A percentile compares a stretch with the other conserved stretches of the same genome.
Conservation (phyloP, 176 grass and related monocot species). For the Chrysopogon serrulatus region DNA sequence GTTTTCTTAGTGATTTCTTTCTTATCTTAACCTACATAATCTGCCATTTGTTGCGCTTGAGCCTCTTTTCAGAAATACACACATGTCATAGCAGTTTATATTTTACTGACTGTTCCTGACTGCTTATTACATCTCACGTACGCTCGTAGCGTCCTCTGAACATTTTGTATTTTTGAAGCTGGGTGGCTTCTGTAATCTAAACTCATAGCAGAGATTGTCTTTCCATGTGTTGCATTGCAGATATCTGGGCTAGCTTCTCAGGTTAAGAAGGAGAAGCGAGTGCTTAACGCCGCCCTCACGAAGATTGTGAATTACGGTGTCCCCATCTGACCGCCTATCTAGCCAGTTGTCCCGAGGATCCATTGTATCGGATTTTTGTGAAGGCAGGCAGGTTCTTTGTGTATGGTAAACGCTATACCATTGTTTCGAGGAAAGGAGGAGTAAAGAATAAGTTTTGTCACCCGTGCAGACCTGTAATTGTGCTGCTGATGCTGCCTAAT, state of each 20-base stretch:
- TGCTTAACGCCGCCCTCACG: conserved; percentile 24
- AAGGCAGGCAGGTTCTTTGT: not conserved
- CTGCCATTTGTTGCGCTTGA: not conserved
- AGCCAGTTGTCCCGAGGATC: not conserved
- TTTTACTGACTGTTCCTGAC: not conserved
- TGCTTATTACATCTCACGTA: not conserved
- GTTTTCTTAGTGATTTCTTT: not conserved
- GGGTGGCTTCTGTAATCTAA: not conserved
- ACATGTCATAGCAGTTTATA: not conserved
- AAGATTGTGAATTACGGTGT: conserved; percentile 46
- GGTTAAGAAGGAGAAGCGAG: conserved; percentile 42
- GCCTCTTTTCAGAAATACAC: not conserved
- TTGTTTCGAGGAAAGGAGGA: not conserved
- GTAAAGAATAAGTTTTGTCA: conserved; percentile 9
- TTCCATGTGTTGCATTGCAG: not conserved
- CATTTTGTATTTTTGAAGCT: not conserved
- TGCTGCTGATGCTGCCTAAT: not conserved
- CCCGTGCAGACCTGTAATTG: not conserved
- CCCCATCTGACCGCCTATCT: conserved; percentile 19
- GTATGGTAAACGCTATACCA: not conserved
- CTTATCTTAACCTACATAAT: not conserved
- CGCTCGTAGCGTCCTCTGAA: not conserved
- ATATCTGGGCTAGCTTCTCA: conserved; percentile 46
- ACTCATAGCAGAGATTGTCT: not conserved
- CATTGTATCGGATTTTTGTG: not conserved